These are phyloP conservation scores for Royoungia palumana DNA, from an alignment of 768 basidiomycete genomes.

Conservation along the genomic window DNA sequence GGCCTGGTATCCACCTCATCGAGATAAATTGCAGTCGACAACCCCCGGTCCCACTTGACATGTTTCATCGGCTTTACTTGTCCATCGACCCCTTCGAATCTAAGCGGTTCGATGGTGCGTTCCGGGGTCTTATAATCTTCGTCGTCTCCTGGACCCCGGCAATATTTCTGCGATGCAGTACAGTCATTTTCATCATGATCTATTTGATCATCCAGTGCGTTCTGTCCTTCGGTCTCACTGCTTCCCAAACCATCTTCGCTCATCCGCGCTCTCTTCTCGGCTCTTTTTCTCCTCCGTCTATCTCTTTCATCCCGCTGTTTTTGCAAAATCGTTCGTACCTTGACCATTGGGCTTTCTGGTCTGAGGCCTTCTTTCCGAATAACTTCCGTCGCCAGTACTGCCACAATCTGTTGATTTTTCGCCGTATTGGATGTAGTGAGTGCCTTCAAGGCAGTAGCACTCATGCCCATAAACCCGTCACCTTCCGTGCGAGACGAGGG, in stretches of 20 bases:
- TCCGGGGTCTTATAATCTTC: conserved; percentile 71
- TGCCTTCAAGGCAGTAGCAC: conserved; percentile 60
- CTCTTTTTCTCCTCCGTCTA: conserved; percentile 52
- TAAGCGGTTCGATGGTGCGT: conserved; percentile 39
- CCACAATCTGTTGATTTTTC: conserved; percentile 64
- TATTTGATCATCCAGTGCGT: conserved; percentile 6
- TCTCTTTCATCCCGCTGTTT: conserved; percentile 63
- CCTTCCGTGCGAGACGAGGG: conserved; percentile 33
- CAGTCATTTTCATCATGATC: conserved; percentile 27
- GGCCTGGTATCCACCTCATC: conserved; percentile 59
- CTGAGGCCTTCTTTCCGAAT: conserved; percentile 64
- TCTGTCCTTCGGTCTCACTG: conserved; percentile 32
- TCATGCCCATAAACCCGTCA: conserved; percentile 61
- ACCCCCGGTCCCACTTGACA: conserved; percentile 76
- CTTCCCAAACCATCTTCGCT: conserved; percentile 31
- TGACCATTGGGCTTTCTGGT: conserved; percentile 78
- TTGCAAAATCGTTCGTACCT: conserved; percentile 65
- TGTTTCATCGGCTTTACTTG: conserved; percentile 41
- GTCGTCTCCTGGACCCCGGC: conserved; percentile 73
- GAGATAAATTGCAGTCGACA: conserved; percentile 58
- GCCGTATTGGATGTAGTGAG: conserved; percentile 71
- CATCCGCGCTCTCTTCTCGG: conserved; percentile 54
- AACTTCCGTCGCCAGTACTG: conserved; percentile 65
- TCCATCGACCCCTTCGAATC: conserved; percentile 34
- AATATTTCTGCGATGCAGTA: conserved; percentile 39